Percentiles rank a stretch among this genome's conserved stretches.
Conservation (phyloP, 2,329 filamentous ascomycete species). For the Trichoderma gracile region DNA sequence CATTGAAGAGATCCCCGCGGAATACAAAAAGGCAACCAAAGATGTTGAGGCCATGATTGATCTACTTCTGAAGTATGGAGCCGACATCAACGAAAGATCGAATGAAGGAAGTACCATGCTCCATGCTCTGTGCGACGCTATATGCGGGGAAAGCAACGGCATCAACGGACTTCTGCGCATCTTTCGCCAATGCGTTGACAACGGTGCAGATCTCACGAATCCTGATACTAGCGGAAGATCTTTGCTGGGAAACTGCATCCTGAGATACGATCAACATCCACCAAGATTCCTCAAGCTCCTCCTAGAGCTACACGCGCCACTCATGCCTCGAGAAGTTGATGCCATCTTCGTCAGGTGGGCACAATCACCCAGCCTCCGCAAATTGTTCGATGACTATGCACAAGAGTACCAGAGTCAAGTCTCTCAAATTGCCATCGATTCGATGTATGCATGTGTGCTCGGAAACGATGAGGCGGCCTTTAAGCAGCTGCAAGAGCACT, state of each 20-base stretch:
- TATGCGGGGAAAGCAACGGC: neutral
- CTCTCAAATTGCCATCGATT: neutral
- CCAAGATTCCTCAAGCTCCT: neutral
- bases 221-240: neutral
- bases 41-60: neutral
- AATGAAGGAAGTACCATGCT: neutral
- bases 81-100: slow-evolving; percentile 7
- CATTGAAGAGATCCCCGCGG: neutral
- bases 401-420: neutral
- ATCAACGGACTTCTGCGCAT: neutral
- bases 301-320: neutral
- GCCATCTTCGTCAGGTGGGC: slow-evolving; percentile 11
- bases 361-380: neutral
- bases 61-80: neutral
- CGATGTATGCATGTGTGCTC: neutral
- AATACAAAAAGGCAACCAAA: neutral
- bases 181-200: neutral
- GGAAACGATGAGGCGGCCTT: neutral
- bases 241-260: slow-evolving; percentile 3
- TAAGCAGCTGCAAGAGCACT: neutral
- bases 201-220: neutral
- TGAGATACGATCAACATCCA: neutral
- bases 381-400: neutral
- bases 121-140: neutral
- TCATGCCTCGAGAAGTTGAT: slow-evolving; percentile 8